A percentile compares a stretch with the other conserved stretches of the same genome.
Conservation (phyloP, 129 eudicot genomes). For the Centaurea solstitialis region DNA sequence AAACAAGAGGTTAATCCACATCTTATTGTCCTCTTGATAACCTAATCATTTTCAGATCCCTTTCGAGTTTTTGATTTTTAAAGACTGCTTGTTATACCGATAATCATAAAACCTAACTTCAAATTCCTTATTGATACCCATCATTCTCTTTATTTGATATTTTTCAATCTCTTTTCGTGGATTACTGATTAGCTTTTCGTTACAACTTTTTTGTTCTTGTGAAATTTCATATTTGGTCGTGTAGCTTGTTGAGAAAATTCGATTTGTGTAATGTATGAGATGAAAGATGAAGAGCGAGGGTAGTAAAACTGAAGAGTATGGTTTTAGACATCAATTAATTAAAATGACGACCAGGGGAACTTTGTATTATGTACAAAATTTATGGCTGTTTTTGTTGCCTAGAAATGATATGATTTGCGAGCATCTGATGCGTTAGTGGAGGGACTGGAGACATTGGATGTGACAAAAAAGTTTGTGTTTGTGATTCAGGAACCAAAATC, state of each 20-base stretch:
- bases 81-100: no score
- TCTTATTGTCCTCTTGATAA: background rate
- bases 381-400: constrained; percentile 64
- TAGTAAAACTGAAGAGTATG: background rate
- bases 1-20: background rate
- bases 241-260: background rate
- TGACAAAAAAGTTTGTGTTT: constrained; percentile 75
- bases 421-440: constrained; percentile 63
- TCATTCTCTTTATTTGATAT: constrained; percentile 2
- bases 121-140: background rate
- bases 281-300: background rate
- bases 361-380: constrained; percentile 43
- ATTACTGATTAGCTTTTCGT: constrained; percentile 21
- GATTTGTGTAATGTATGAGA: background rate
- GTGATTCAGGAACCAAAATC: constrained; percentile 69
- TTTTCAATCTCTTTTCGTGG: background rate
- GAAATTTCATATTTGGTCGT: background rate
- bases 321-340: background rate
- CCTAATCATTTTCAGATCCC: background rate
- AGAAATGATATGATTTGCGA: constrained; percentile 50
- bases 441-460: constrained; percentile 55
- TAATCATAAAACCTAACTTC: no score
- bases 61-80: no score
- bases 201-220: background rate
- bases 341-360: constrained; percentile 29